Base-by-base conservation (phyloP, 208 protist genomes). In the Leishmania amazonensis region DNA sequence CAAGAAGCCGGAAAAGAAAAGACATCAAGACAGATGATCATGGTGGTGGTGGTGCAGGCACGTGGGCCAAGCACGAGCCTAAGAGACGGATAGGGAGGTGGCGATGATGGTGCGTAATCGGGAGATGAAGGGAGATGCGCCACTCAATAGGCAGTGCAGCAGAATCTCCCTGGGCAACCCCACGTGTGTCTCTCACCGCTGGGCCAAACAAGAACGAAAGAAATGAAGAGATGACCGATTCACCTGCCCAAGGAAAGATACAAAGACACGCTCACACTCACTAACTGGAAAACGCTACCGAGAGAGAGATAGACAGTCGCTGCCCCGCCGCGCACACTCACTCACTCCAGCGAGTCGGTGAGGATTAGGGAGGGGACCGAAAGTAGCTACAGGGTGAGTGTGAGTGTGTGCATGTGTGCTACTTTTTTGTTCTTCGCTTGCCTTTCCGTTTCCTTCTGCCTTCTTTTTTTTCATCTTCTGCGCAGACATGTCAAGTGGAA, bases 381-480 rank as follows among this genome's bases (percentile, higher is more conserved):
- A 68, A 28, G 8, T 9, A 21, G 62, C 9, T 17, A 40, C 62
- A 68, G 2, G 17, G 13, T 40, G 49, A 38, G 28, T 62, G 15
- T 35, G 28, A 54, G 21, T 76, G 15, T 54, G n/a, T 54, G 13
- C 47, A 15, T 72, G 28, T 9, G 40, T 58, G 57, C 45, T 70
- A n/a, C 68, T 80, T 35, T 73, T 80, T 57, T 73, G 73, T 57
- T 21, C 67, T 79, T 70, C 53, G 24, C 47, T 53, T 51, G 47
- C 17, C n/a, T 35, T 49, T 53, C 24, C 42, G 72, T 45, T 38
- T 60, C n/a, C 49, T 53, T 53, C 13, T 53, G 13, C 13, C 49
- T 53, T 53, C 9, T 53, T 53, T 15, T 15, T 53, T 8, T 8
- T 15, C 13, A 6, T 8, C 49, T 68, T 68, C 62, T 35, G n/a